A percentile compares a stretch with the other conserved stretches of the same genome.
Evolutionary conservation across 2,329 filamentous ascomycete species (phyloP).

Genomic region (Fusarium pseudonygamai): DNA sequence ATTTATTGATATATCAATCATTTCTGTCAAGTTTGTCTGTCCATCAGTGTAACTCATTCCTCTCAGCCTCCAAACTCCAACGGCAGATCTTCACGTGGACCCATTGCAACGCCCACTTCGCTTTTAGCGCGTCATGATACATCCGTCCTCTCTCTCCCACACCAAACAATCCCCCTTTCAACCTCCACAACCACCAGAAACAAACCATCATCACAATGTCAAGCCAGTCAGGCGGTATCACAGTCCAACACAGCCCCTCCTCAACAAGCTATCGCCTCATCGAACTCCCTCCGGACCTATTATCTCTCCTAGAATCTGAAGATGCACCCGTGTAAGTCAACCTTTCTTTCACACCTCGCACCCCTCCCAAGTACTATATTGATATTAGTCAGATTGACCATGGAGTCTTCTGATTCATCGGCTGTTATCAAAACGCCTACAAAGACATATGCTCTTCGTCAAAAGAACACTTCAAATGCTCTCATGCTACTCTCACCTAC

Average conservation of each 20-base stretch:
- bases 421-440: slow-evolving; percentile 63
- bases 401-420: slow-evolving; percentile 58
- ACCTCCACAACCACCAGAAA: neutral
- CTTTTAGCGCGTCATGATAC: slow-evolving; percentile 3
- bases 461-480: slow-evolving; percentile 75
- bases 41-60: neutral
- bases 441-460: slow-evolving; percentile 67
- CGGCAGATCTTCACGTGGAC: slow-evolving; percentile 10
- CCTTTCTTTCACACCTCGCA: neutral
- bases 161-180: neutral
- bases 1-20: neutral
- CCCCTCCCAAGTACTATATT: neutral
- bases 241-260: slow-evolving; percentile 60
- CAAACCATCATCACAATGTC: slow-evolving; percentile 49
- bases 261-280: slow-evolving; percentile 66
- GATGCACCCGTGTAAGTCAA: slow-evolving; percentile 61
- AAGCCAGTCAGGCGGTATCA: slow-evolving; percentile 59
- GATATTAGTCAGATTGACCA: slow-evolving; percentile 52
- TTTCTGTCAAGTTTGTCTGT: neutral
- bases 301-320: slow-evolving; percentile 63
- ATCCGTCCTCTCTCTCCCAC: neutral
- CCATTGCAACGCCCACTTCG: slow-evolving; percentile 1
- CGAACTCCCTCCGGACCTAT: slow-evolving; percentile 69
- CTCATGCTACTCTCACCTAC: slow-evolving; percentile 60
- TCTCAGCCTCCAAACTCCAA: neutral